phyloP scores from a whole-genome alignment of 2,329 filamentous ascomycete species.

The Claviceps maximensis region DNA sequence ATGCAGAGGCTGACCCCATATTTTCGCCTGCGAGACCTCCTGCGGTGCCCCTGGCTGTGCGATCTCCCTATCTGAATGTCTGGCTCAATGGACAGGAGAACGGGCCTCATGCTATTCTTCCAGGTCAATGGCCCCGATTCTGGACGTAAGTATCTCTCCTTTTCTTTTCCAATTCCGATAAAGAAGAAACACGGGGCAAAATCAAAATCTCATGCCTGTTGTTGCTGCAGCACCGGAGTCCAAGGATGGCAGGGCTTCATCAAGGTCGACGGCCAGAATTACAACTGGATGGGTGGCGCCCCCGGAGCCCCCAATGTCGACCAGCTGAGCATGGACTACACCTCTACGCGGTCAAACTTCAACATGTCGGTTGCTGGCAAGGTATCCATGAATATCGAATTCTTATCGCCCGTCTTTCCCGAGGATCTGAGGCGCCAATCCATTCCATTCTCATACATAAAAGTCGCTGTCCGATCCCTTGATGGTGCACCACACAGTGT shows the following conservation, averaged over 20 bases:
- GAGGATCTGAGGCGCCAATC: slow-evolving; percentile 55
- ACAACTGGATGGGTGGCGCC: slow-evolving; percentile 55
- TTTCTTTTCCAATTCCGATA: background rate
- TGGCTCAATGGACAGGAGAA: slow-evolving; percentile 52
- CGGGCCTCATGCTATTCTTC: slow-evolving; percentile 51
- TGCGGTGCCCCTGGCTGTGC: slow-evolving; percentile 58
- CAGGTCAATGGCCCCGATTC: slow-evolving; percentile 56
- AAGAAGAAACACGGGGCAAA: background rate
- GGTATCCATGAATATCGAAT: slow-evolving; percentile 53
- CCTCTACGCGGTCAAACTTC: slow-evolving; percentile 59
- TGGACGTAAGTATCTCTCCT: slow-evolving; percentile 41
- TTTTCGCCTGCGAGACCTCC: slow-evolving; percentile 54
- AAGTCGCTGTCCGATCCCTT: slow-evolving; percentile 46
- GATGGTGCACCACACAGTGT: slow-evolving; percentile 52
- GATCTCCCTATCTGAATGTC: slow-evolving; percentile 60
- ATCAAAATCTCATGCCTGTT: background rate
- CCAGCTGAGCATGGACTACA: slow-evolving; percentile 55
- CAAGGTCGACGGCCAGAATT: slow-evolving; percentile 48
- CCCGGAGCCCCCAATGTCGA: slow-evolving; percentile 35
- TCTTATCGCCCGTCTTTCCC: slow-evolving; percentile 57
- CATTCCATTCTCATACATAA: slow-evolving; percentile 56
- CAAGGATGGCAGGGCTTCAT: slow-evolving; percentile 58
- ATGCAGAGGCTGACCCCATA: slow-evolving; percentile 27
- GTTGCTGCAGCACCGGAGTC: slow-evolving; percentile 34
- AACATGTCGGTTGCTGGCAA: slow-evolving; percentile 48